Percentiles rank a stretch among this genome's conserved stretches.
Evolutionary conservation across 768 basidiomycete genomes (phyloP).

Genomic region (Mycena leptocephala): DNA sequence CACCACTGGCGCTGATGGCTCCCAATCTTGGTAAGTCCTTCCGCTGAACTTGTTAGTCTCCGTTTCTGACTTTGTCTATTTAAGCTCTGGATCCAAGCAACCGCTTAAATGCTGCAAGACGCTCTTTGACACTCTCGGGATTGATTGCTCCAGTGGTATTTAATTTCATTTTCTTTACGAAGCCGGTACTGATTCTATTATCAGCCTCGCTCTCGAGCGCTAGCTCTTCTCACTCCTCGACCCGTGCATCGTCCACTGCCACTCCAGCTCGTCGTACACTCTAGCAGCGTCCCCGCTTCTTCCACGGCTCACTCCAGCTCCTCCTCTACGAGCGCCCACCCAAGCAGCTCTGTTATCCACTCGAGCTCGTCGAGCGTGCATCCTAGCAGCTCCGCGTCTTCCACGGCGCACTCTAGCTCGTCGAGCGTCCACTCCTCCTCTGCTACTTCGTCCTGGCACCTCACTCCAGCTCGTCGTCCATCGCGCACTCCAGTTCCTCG

Average conservation of each 20-base stretch:
- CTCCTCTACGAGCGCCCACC: too few relatives aligned
- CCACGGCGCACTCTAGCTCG: background rate
- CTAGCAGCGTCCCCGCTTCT: background rate
- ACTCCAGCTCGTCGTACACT: background rate
- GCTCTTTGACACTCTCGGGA: slow-evolving; percentile 1
- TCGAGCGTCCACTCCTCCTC: background rate
- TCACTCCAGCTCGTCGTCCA: background rate
- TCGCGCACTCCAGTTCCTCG: background rate
- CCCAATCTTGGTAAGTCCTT: background rate
- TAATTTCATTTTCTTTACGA: too few relatives aligned
- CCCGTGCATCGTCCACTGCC: too few relatives aligned
- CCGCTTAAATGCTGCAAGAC: slow-evolving; percentile 20
- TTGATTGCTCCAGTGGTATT: too few relatives aligned
- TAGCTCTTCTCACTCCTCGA: too few relatives aligned
- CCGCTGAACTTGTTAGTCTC: too few relatives aligned
- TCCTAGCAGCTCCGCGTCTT: too few relatives aligned
- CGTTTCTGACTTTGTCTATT: background rate
- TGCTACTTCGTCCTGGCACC: background rate
- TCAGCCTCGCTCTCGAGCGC: too few relatives aligned
- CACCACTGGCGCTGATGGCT: background rate
- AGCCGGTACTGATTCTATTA: too few relatives aligned
- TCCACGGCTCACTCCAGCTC: background rate
- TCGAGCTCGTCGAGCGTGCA: too few relatives aligned
- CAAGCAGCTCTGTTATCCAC: too few relatives aligned
- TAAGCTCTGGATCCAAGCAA: background rate